phyloP scores from a whole-genome alignment of 805 yeast species.

The Nematodospora valgi region DNA sequence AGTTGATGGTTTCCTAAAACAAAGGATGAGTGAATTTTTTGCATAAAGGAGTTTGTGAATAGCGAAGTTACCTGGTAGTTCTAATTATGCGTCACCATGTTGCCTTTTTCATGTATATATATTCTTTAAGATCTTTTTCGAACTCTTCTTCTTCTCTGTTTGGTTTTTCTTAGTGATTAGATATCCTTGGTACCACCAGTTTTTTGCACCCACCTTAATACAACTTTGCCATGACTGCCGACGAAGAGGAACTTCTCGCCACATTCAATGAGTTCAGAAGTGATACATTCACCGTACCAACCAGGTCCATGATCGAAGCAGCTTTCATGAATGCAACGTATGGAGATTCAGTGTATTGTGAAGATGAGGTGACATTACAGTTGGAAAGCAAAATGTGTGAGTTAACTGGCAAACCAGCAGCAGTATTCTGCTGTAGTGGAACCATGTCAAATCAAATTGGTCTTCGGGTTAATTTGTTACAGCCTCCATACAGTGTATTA shows the following conservation, averaged over 20 bases:
- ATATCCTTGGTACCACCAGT: too few species aligned
- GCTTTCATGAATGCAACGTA: conserved; percentile 36
- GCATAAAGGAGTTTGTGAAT: too few species aligned
- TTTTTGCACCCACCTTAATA: too few species aligned
- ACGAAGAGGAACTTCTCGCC: conserved; percentile 14
- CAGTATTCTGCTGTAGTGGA: conserved; percentile 40
- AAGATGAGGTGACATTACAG: conserved; percentile 31
- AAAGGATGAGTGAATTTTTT: too few species aligned
- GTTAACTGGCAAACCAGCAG: conserved; percentile 38
- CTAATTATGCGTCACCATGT: too few species aligned
- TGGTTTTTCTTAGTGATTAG: too few species aligned
- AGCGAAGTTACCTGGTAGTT: too few species aligned
- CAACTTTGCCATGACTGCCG: conserved; percentile 16
- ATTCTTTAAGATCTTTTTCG: too few species aligned
- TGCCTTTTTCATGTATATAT: too few species aligned
- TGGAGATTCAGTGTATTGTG: conserved; percentile 44
- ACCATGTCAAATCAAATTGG: conserved; percentile 42
- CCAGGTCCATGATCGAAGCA: conserved; percentile 59
- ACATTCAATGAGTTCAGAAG: conserved; percentile 41
- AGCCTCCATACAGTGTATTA: conserved; percentile 40
- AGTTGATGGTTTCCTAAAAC: too few species aligned
- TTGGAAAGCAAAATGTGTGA: conserved; percentile 32
- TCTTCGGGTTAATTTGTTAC: conserved; percentile 34
- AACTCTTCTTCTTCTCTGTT: too few species aligned
- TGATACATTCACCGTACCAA: conserved; percentile 91